These are phyloP conservation scores for Tephrocybe sp. DNA, from an alignment of 768 basidiomycete species.

Conservation along the genomic window DNA sequence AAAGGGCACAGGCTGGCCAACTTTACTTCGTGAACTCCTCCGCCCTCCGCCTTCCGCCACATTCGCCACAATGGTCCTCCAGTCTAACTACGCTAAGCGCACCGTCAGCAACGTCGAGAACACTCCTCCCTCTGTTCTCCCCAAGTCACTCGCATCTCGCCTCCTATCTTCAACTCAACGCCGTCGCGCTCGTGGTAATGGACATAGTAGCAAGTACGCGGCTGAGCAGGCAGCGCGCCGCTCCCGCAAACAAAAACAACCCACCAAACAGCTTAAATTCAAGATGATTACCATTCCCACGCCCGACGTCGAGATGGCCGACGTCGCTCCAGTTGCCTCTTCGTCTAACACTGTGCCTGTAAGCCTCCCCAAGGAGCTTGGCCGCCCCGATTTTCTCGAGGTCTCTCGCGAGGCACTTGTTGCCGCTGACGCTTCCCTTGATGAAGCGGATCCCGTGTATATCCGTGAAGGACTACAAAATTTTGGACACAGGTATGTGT, in stretches of 20 bases:
- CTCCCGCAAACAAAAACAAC: constrained; percentile 20
- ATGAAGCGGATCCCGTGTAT: constrained; percentile 48
- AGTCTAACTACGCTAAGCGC: constrained; percentile 22
- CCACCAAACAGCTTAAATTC: constrained; percentile 26
- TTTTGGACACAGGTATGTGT: constrained; percentile 41
- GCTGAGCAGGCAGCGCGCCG: constrained; percentile 40
- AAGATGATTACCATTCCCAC: constrained; percentile 21
- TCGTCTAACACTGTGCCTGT: constrained; percentile 29
- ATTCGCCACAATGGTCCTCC: constrained; percentile 27
- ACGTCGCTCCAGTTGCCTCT: constrained; percentile 19
- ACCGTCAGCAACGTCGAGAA: constrained; percentile 29
- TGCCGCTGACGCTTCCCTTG: constrained; percentile 50
- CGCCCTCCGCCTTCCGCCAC: background rate
- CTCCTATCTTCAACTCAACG: constrained; percentile 26
- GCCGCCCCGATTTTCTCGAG: constrained; percentile 49
- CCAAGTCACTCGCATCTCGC: constrained; percentile 20
- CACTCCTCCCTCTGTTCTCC: constrained; percentile 24
- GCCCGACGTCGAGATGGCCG: constrained; percentile 33
- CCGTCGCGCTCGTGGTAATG: constrained; percentile 36
- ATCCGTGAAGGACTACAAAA: constrained; percentile 51
- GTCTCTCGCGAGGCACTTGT: constrained; percentile 46
- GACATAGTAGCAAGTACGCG: constrained; percentile 28
- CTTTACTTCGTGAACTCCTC: constrained; percentile 1
- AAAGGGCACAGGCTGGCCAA: background rate
- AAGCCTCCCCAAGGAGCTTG: constrained; percentile 51